These are phyloP conservation scores for Mycena kentingensis DNA, from an alignment of 768 basidiomycete species.

Conservation along the genomic window DNA sequence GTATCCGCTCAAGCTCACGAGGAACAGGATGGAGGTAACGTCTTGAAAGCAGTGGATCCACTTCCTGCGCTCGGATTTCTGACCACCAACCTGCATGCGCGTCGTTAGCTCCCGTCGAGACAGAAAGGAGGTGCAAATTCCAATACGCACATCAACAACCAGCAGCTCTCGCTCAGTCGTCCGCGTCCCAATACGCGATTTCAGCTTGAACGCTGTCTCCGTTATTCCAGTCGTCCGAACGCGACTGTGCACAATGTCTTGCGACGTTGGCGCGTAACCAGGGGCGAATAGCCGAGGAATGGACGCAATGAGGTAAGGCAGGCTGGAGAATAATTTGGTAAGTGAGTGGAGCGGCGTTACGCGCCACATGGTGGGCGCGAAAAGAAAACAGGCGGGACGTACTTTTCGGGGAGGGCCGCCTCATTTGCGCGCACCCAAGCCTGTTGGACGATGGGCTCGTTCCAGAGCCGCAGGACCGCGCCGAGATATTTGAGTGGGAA, in stretches of 20 bases:
- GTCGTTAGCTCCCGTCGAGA: background rate
- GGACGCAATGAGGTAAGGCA: conserved; percentile 75
- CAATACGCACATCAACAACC: conserved; percentile 83
- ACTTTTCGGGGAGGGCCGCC: conserved; percentile 91
- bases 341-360: background rate
- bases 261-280: conserved; percentile 72
- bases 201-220: conserved; percentile 79
- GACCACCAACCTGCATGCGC: conserved; percentile 58
- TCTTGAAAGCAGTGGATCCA: conserved; percentile 96
- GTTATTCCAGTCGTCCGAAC: conserved; percentile 91
- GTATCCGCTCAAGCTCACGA: conserved; percentile 90
- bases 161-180: conserved; percentile 86
- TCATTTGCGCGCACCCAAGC: conserved; percentile 87
- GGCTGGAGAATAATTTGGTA: too few relatives aligned
- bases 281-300: conserved; percentile 80
- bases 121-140: background rate
- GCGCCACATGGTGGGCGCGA: background rate
- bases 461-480: conserved; percentile 74
- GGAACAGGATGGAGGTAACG: conserved; percentile 88
- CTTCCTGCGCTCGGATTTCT: conserved; percentile 89
- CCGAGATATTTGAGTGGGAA: conserved; percentile 72
- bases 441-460: conserved; percentile 69
- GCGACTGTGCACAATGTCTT: conserved; percentile 85
- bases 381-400: conserved; percentile 24
- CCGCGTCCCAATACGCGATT: too few relatives aligned